Base-by-base conservation (phyloP, 176 grass and related monocot genomes). In the Oryza officinalis region DNA sequence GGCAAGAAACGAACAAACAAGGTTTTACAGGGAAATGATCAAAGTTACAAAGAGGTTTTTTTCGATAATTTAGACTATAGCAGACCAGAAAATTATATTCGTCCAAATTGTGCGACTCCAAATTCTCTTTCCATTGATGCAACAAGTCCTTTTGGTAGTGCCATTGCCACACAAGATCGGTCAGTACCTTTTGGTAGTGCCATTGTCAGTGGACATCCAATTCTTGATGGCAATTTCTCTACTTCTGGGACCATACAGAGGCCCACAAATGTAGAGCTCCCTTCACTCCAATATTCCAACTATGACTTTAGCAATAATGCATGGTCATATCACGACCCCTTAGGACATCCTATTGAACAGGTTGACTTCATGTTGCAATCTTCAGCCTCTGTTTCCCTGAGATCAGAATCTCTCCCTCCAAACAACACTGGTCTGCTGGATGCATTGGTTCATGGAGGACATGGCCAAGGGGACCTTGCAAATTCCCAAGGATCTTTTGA, bases 251-350 rank as follows among this genome's bases (percentile, higher is more conserved):
- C 73, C 61, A 52, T 78, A 41, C 23, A 54, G 38, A 68, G 77
- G 72, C 45, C 84, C 75, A 46, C 71, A 68, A 85, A 94, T 67
- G 71, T 66, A 14, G 93, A 92, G 93, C 90, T 86, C 85, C 90
- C 90, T 94, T 94, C 87, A 92, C 0, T 94, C 93, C 93, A 94
- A 94, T 41, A 14, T 90, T 4, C 47, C 67, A 75, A 45, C 52
- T 84, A 43, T 84, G 87, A 64, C 74, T 7, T 13, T 65, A 76
- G 25, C 69, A 73, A 72, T 65, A 61, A 11, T 68, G 50, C 50
- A 54, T 85, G 30, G 64, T 25, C 32, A 40, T 5, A 20, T 69
- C 20, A 49, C 2, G 20, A 17, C 10, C 57, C 74, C 60, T 35
- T 59, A 1, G 50, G 40, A 76, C 63, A 82, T 78, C 67, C 68